These are phyloP conservation scores for Delphinella strobiligena DNA, from an alignment of 2,329 filamentous ascomycete species.

Conservation along the genomic window DNA sequence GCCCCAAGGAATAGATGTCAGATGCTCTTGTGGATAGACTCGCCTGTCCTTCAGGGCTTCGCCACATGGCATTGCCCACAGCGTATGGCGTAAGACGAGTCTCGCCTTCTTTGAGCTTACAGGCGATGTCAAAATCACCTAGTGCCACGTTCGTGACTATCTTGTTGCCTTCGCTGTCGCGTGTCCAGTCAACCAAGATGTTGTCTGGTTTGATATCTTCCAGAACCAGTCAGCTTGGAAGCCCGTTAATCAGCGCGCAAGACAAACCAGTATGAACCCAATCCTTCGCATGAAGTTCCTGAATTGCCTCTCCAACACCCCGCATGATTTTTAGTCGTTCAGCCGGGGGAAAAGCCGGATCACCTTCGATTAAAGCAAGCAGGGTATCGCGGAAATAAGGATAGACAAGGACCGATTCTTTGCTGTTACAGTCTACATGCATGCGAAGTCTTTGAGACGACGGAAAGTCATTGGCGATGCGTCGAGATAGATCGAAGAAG, in stretches of 20 bases:
- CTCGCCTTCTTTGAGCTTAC: slow-evolving; percentile 19
- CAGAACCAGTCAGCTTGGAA: slow-evolving; percentile 14
- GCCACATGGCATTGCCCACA: slow-evolving; percentile 29
- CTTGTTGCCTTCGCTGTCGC: slow-evolving; percentile 20
- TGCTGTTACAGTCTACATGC: slow-evolving; percentile 23
- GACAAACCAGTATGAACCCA: slow-evolving; percentile 25
- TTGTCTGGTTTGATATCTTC: slow-evolving; percentile 30
- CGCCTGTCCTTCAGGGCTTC: slow-evolving; percentile 28
- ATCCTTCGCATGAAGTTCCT: slow-evolving; percentile 25
- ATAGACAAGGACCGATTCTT: slow-evolving; percentile 24
- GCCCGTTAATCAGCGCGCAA: slow-evolving; percentile 8
- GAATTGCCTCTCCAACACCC: slow-evolving; percentile 21
- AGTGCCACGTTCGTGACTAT: slow-evolving; percentile 22
- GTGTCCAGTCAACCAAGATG: slow-evolving; percentile 25
- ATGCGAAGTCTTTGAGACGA: slow-evolving; percentile 23
- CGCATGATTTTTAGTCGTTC: slow-evolving; percentile 23
- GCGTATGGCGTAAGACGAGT: slow-evolving; percentile 16
- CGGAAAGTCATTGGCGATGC: slow-evolving; percentile 21
- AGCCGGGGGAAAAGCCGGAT: slow-evolving; percentile 18
- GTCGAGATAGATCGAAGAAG: slow-evolving; percentile 22
- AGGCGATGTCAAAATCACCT: slow-evolving; percentile 26
- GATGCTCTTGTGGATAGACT: slow-evolving; percentile 23
- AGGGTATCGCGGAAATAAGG: slow-evolving; percentile 23
- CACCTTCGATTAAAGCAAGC: slow-evolving; percentile 21
- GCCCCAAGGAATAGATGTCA: background rate